A percentile compares a stretch with the other conserved stretches of the same genome.
Evolutionary conservation across 352 stramenopile species (phyloP).

Genomic region (Globisporangium heterothallicum): DNA sequence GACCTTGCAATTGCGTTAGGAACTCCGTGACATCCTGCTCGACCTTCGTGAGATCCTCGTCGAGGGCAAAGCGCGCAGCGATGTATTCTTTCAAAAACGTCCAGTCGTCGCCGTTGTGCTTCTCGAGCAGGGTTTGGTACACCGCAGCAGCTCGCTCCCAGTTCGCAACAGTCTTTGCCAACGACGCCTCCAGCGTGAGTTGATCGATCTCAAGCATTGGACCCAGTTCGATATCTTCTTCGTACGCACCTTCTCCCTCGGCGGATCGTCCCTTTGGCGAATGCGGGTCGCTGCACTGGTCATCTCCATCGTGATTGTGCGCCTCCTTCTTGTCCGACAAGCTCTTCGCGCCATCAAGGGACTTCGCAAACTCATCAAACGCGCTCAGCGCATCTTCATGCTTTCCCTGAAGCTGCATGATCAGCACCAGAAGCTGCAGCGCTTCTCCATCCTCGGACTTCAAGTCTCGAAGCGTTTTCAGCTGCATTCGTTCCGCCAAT

Average conservation of each 20-base stretch:
- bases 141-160: slow-evolving; percentile 47
- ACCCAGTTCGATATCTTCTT: slow-evolving; percentile 81
- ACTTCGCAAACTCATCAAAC: slow-evolving; percentile 66
- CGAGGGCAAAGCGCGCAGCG: slow-evolving; percentile 37
- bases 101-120: slow-evolving; percentile 82
- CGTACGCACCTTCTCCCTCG: slow-evolving; percentile 66
- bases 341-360: slow-evolving; percentile 14
- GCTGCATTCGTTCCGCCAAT: slow-evolving; percentile 75
- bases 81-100: slow-evolving; percentile 71
- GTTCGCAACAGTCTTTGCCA: slow-evolving; percentile 45
- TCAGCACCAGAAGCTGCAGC: slow-evolving; percentile 62
- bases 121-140: slow-evolving; percentile 53
- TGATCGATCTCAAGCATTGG: slow-evolving; percentile 80
- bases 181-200: slow-evolving; percentile 56
- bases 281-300: background rate
- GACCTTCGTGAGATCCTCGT: slow-evolving; percentile 19
- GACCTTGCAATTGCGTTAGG: slow-evolving; percentile 37
- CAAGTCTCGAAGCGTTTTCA: slow-evolving; percentile 64
- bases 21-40: slow-evolving; percentile 30
- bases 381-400: slow-evolving; percentile 51
- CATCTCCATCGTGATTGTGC: slow-evolving; percentile 1
- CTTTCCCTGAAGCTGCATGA: slow-evolving; percentile 70
- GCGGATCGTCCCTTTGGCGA: slow-evolving; percentile 41
- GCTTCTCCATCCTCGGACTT: slow-evolving; percentile 59
- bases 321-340: slow-evolving; percentile 13